These are phyloP conservation scores for Paraconiothyrium brasiliense DNA, from an alignment of 2,329 filamentous ascomycete genomes.

Conservation along the genomic window DNA sequence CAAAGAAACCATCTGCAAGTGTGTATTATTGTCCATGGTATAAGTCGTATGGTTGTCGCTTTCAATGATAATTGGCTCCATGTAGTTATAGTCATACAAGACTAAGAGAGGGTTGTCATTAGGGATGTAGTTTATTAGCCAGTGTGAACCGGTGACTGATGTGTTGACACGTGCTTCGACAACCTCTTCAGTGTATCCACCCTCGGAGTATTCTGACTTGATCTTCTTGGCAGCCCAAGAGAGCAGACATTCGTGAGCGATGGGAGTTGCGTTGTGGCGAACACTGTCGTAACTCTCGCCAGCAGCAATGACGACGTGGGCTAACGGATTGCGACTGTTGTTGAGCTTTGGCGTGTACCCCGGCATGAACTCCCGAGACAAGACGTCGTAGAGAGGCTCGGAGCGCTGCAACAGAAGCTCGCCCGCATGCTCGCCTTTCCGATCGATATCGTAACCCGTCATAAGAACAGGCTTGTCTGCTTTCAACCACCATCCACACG, in stretches of 20 bases:
- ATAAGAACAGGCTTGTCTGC: slow-evolving; percentile 16
- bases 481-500: slow-evolving; percentile 20
- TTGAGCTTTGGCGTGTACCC: slow-evolving; percentile 18
- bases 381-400: slow-evolving; percentile 20
- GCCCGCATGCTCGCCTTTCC: background rate
- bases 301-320: slow-evolving; percentile 10
- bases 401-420: slow-evolving; percentile 16
- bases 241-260: slow-evolving; percentile 20
- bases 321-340: slow-evolving; percentile 17
- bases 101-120: no score
- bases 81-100: no score
- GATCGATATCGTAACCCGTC: slow-evolving; percentile 17
- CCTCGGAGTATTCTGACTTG: no score
- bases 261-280: slow-evolving; percentile 19
- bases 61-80: no score
- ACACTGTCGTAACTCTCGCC: background rate
- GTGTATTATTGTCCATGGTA: slow-evolving; percentile 15
- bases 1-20: background rate
- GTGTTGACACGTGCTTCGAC: no score
- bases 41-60: no score
- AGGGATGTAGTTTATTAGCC: no score
- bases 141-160: no score
- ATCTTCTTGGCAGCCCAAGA: no score
- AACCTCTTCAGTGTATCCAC: no score
- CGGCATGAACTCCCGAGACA: slow-evolving; percentile 9